Conservation (phyloP, 176 grass and related monocot species). For the Raddia guianensis region DNA sequence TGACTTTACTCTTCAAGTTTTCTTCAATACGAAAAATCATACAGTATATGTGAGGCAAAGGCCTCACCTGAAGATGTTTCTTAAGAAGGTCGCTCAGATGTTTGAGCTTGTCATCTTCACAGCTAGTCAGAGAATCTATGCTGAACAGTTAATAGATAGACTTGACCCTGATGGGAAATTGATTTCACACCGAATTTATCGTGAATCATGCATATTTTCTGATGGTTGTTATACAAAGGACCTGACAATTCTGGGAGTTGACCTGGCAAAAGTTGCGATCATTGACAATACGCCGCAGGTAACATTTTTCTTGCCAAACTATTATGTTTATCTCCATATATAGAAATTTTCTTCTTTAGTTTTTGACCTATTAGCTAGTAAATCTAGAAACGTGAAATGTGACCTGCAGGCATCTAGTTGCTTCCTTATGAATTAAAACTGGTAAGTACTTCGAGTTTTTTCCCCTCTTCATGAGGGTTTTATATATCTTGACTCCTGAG, state of each 20-base stretch:
- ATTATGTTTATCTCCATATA: slow-evolving; percentile 3
- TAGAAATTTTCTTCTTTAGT: slow-evolving; percentile 9
- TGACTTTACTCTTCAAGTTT: slow-evolving; percentile 85
- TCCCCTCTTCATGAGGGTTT: background rate
- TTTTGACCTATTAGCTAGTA: background rate
- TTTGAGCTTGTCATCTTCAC: slow-evolving; percentile 98
- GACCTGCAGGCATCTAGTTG: background rate
- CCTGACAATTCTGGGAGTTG: slow-evolving; percentile 74
- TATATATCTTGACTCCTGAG: background rate
- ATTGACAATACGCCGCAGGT: slow-evolving; percentile 99
- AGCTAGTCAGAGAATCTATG: slow-evolving; percentile 94
- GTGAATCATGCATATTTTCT: slow-evolving; percentile 89
- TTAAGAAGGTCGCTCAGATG: slow-evolving; percentile 78
- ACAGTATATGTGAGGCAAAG: slow-evolving; percentile 89
- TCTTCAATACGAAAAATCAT: slow-evolving; percentile 87
- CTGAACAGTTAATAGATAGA: slow-evolving; percentile 82
- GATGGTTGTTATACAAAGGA: slow-evolving; percentile 96
- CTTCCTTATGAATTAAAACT: slow-evolving; percentile 21
- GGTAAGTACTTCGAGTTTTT: background rate
- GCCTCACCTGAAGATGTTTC: slow-evolving; percentile 85
- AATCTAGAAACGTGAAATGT: slow-evolving; percentile 8
- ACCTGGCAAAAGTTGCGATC: slow-evolving; percentile 89
- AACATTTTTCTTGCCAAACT: slow-evolving; percentile 28
- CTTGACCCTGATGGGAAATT: slow-evolving; percentile 84
- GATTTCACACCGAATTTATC: slow-evolving; percentile 77